Percentiles rank a stretch among this genome's conserved stretches.
phyloP scores from a whole-genome alignment of 257 asterid species.

The Nicotiana otophora region DNA sequence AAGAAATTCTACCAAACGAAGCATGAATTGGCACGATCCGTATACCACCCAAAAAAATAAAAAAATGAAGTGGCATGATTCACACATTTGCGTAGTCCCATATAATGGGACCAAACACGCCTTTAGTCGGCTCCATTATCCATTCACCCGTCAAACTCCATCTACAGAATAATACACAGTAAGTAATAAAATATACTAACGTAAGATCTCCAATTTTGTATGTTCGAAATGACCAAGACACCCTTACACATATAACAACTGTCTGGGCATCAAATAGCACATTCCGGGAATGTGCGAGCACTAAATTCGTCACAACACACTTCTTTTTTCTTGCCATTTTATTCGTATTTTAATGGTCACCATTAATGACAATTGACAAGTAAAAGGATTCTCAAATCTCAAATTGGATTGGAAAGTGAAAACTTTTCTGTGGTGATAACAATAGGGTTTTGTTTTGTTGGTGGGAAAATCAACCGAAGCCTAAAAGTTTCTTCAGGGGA shows the following conservation, averaged over 20 bases:
- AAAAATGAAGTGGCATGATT: no score
- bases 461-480: background rate
- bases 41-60: no score
- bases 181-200: background rate
- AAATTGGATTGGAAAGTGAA: background rate
- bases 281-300: background rate
- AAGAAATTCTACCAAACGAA: no score
- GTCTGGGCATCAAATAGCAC: background rate
- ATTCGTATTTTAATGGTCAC: conserved; percentile 12
- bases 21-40: no score
- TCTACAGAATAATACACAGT: no score
- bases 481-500: background rate
- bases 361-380: background rate
- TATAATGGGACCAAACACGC: no score
- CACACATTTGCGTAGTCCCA: no score
- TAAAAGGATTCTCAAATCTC: background rate
- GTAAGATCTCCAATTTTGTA: background rate
- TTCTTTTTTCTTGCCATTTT: background rate
- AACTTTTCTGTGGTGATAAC: background rate
- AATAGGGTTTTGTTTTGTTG: conserved; percentile 9
- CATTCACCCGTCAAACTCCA: no score
- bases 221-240: background rate
- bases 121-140: background rate
- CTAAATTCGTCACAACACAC: background rate
- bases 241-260: background rate